These are phyloP conservation scores for Ustilago sp. DNA, from an alignment of 1,284 basidiomycete species.

Conservation along the genomic window DNA sequence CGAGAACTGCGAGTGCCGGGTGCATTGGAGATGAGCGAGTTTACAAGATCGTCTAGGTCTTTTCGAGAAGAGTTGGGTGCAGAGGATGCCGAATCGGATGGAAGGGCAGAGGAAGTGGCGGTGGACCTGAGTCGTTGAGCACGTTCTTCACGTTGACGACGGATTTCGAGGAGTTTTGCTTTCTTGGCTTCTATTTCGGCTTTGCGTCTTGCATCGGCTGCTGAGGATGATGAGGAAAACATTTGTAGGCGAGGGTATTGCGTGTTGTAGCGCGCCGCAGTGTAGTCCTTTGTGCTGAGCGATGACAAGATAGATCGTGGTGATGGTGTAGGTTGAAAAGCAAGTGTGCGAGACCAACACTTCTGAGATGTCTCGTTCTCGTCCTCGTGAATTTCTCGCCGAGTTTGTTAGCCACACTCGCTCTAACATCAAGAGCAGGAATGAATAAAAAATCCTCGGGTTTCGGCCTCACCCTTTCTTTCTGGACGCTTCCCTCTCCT, in stretches of 20 bases:
- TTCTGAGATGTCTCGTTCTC: background rate
- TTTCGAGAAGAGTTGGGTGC: constrained; percentile 38
- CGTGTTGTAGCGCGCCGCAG: too few relatives aligned
- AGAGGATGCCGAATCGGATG: constrained; percentile 8
- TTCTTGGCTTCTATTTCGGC: constrained; percentile 92
- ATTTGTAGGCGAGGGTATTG: background rate
- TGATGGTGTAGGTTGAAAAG: background rate
- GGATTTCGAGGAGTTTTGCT: constrained; percentile 85
- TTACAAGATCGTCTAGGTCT: constrained; percentile 65
- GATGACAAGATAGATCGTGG: too few relatives aligned
- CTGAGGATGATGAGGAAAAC: constrained; percentile 30
- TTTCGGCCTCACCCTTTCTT: background rate
- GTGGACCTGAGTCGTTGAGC: constrained; percentile 59
- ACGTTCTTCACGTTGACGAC: constrained; percentile 79
- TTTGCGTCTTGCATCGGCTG: constrained; percentile 72
- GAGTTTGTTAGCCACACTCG: too few relatives aligned
- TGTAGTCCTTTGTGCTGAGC: background rate
- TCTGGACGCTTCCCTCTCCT: background rate
- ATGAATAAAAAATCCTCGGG: too few relatives aligned
- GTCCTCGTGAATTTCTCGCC: too few relatives aligned
- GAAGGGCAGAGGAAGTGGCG: constrained; percentile 21
- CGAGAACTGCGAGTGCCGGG: constrained; percentile 20
- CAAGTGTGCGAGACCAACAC: background rate
- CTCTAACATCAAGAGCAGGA: background rate
- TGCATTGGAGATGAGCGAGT: constrained; percentile 49